These are phyloP conservation scores for Yamadazyma siamensis DNA, from an alignment of 1,139 yeast species.

Conservation along the genomic window DNA sequence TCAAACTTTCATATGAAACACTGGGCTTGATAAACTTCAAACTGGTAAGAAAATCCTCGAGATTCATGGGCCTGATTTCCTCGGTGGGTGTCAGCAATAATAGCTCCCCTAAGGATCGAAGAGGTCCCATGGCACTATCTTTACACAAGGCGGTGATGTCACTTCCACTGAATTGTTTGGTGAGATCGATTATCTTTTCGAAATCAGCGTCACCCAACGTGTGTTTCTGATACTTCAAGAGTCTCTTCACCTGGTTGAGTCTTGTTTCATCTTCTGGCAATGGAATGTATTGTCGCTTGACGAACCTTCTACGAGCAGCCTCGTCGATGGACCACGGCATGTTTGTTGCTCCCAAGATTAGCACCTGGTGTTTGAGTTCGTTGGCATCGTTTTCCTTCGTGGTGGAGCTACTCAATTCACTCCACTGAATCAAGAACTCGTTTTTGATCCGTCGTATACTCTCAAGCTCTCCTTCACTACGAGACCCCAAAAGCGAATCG, in stretches of 20 bases:
- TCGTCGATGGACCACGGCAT: constrained; percentile 98
- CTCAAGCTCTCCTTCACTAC: constrained; percentile 90
- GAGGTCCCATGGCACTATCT: constrained; percentile 98
- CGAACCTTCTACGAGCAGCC: constrained; percentile 95
- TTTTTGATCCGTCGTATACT: constrained; percentile 89
- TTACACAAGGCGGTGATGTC: constrained; percentile 94
- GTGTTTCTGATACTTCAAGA: constrained; percentile 74
- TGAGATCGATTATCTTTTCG: constrained; percentile 54
- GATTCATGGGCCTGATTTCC: constrained; percentile 73
- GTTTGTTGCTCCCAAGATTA: constrained; percentile 94
- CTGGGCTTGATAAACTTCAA: constrained; percentile 86
- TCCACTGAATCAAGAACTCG: constrained; percentile 95
- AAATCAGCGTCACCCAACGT: constrained; percentile 64
- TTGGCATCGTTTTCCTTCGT: constrained; percentile 53
- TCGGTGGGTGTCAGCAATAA: constrained; percentile 82
- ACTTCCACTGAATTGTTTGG: constrained; percentile 87
- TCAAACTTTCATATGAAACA: constrained; percentile 80
- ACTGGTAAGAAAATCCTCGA: constrained; percentile 75
- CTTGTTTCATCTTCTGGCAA: constrained; percentile 88
- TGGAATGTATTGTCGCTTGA: constrained; percentile 90
- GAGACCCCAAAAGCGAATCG: constrained; percentile 80
- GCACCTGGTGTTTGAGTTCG: constrained; percentile 54
- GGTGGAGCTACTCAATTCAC: constrained; percentile 78
- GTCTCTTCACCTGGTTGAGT: constrained; percentile 63
- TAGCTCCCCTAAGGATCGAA: constrained; percentile 86